These are phyloP conservation scores for Pterocarpus santalinus DNA, from an alignment of 306 rosid species.

Conservation along the genomic window DNA sequence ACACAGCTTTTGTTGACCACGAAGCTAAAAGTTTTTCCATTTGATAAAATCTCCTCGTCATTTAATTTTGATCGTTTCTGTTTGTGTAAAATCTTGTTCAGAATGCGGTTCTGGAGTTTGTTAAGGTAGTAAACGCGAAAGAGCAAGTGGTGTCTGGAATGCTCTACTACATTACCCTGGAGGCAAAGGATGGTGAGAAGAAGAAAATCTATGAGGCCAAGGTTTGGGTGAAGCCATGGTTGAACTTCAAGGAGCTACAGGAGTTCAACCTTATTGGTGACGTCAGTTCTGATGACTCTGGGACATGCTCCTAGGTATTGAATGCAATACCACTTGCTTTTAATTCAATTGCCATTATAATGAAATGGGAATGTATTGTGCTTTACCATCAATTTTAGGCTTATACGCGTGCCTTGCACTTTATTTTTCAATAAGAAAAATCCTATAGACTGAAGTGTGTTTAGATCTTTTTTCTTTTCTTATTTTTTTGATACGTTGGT, in stretches of 20 bases:
- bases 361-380: no score
- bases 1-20: background rate
- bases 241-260: background rate
- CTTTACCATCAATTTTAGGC: no score
- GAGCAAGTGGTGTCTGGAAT: conserved; percentile 54
- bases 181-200: conserved; percentile 50
- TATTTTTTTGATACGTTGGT: no score
- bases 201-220: background rate
- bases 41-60: background rate
- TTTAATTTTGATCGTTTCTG: no score
- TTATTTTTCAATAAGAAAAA: no score
- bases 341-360: no score
- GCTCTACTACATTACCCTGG: conserved; percentile 46
- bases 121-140: conserved; percentile 39
- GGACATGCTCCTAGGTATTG: background rate
- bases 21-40: background rate
- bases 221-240: background rate
- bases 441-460: no score
- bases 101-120: conserved; percentile 45
- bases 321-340: no score
- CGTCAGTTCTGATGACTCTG: background rate
- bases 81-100: background rate
- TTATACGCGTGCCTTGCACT: no score
- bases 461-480: no score
- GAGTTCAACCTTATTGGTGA: background rate